phyloP scores from a whole-genome alignment of 169 alveolate species.

The Eimeria tenella region DNA sequence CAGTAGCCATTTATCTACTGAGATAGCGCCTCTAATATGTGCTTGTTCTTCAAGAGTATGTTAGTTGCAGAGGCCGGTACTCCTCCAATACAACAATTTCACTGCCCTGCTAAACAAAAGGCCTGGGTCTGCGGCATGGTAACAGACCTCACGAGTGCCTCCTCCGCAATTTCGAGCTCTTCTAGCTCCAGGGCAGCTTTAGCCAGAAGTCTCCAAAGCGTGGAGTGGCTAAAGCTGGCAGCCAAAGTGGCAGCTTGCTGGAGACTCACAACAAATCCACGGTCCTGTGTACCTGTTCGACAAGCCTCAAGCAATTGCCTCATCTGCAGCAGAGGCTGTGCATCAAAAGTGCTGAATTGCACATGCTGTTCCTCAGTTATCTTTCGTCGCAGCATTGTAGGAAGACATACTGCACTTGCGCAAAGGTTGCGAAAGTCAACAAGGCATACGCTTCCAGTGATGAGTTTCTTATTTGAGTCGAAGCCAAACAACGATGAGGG shows the following conservation, averaged over 20 bases:
- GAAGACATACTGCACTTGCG: constrained; percentile 51
- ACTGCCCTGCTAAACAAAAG: neutral
- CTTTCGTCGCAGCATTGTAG: neutral
- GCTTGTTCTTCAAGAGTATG: neutral
- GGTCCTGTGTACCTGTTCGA: neutral
- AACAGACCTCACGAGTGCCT: constrained; percentile 60
- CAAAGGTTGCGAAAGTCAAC: constrained; percentile 41
- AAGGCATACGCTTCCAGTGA: constrained; percentile 40
- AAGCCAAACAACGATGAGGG: neutral
- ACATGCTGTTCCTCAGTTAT: neutral
- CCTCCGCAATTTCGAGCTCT: constrained; percentile 42
- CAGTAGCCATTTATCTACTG: too few species aligned
- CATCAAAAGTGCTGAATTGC: constrained; percentile 2
- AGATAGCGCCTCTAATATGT: too few species aligned
- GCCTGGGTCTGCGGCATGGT: neutral
- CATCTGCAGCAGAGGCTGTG: constrained; percentile 66
- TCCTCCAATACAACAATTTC: neutral
- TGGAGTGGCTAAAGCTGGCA: constrained; percentile 63
- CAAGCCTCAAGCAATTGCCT: neutral
- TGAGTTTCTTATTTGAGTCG: neutral
- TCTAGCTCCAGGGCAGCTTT: constrained; percentile 31
- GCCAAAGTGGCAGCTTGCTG: constrained; percentile 56
- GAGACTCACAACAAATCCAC: neutral
- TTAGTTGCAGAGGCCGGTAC: neutral
- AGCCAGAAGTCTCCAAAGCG: constrained; percentile 45